These are phyloP conservation scores for Aulographum hederae DNA, from an alignment of 2,329 filamentous ascomycete species.

Conservation along the genomic window DNA sequence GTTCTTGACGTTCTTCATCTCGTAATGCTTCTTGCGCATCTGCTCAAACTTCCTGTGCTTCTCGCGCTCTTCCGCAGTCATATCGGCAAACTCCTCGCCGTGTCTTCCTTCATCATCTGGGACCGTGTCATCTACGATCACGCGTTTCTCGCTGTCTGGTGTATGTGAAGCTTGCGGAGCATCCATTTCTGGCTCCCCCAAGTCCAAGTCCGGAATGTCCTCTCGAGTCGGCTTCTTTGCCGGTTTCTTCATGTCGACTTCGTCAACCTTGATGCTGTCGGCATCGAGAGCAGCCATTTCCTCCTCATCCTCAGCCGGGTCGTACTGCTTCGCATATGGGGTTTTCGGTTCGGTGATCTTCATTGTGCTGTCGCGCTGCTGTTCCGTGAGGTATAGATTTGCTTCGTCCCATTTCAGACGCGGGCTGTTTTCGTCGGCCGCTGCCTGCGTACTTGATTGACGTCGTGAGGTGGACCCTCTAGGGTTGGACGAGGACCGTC, in stretches of 20 bases:
- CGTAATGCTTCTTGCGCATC: conserved; percentile 90
- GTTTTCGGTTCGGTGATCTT: conserved; percentile 99
- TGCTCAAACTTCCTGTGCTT: conserved; percentile 88
- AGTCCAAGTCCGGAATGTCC: conserved; percentile 79
- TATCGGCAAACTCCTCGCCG: conserved; percentile 37
- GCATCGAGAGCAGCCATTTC: conserved; percentile 50
- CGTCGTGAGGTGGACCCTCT: conserved; percentile 53
- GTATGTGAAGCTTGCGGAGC: conserved; percentile 9
- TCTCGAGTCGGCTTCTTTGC: conserved; percentile 30
- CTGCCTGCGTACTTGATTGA: conserved; percentile 37
- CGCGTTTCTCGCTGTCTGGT: conserved; percentile 47
- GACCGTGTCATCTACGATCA: conserved; percentile 49
- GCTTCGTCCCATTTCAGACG: conserved; percentile 97
- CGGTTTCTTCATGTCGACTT: conserved; percentile 38
- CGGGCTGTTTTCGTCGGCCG: conserved; percentile 42
- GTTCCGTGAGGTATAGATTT: conserved; percentile 91
- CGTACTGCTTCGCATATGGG: conserved; percentile 82
- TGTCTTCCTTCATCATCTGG: conserved; percentile 28
- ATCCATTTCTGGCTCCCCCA: conserved; percentile 66
- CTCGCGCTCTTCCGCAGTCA: conserved; percentile 53
- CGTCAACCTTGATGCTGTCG: conserved; percentile 50
- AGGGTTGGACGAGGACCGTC: conserved; percentile 60
- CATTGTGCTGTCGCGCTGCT: conserved; percentile 90
- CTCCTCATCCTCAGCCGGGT: conserved; percentile 71
- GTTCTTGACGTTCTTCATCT: conserved; percentile 89